Conservation (phyloP, 2,329 filamentous ascomycete genomes). For the Elsinoe perseae region DNA sequence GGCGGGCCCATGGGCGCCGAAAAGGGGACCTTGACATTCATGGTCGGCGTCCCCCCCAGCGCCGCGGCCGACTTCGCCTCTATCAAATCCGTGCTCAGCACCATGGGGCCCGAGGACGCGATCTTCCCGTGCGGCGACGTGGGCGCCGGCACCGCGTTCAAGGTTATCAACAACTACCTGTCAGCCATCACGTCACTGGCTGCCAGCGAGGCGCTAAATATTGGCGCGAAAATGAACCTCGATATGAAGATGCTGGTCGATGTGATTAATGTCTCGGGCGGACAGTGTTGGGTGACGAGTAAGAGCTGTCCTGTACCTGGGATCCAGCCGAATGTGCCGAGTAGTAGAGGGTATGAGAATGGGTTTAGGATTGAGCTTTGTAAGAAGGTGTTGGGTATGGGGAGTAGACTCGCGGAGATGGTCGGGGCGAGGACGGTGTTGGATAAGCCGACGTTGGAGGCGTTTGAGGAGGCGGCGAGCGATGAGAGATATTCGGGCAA, state of each 20-base stretch:
- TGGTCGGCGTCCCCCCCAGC: constrained; percentile 27
- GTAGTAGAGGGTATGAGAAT: constrained; percentile 33
- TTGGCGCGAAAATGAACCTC: constrained; percentile 25
- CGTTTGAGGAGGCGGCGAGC: constrained; percentile 6
- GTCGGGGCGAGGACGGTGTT: constrained; percentile 29
- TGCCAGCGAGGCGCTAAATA: constrained; percentile 26
- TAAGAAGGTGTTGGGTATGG: constrained; percentile 31
- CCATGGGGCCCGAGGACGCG: constrained; percentile 26
- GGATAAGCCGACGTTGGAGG: constrained; percentile 17
- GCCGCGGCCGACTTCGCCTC: constrained; percentile 10
- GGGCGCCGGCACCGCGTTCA: constrained; percentile 27
- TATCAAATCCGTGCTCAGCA: constrained; percentile 18
- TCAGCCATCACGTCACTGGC: constrained; percentile 24
- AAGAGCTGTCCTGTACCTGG: constrained; percentile 29
- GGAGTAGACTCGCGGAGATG: constrained; percentile 29
- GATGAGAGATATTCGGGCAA: constrained; percentile 15
- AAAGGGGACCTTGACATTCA: constrained; percentile 32
- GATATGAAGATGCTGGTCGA: constrained; percentile 26
- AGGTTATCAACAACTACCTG: constrained; percentile 29
- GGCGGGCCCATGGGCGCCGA: constrained; percentile 32
- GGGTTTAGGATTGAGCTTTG: constrained; percentile 33
- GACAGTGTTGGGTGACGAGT: constrained; percentile 26
- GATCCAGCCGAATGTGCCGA: constrained; percentile 32
- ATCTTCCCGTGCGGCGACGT: constrained; percentile 28
- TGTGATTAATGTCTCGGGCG: constrained; percentile 23